A percentile compares a stretch with the other conserved stretches of the same genome.
phyloP scores from a whole-genome alignment of 148 eudicot species.

The Vaccinium myrtillus region DNA sequence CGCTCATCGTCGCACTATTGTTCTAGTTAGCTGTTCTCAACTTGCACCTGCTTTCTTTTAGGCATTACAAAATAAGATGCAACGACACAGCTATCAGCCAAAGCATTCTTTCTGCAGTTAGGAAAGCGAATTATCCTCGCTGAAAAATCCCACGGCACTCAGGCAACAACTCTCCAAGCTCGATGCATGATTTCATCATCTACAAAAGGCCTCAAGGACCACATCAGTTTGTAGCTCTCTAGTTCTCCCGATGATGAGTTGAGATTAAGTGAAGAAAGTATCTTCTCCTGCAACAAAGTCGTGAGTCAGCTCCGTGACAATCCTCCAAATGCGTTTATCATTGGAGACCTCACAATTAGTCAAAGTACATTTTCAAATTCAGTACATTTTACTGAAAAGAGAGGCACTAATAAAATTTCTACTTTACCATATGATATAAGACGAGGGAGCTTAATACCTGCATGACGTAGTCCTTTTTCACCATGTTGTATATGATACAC shows the following conservation, averaged over 20 bases:
- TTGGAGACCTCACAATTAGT: neutral
- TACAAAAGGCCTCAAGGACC: conserved; percentile 75
- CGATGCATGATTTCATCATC: conserved; percentile 51
- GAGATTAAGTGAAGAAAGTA: conserved; percentile 49
- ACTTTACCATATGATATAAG: neutral
- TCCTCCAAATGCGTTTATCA: neutral
- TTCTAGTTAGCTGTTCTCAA: no score
- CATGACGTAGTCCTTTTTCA: conserved; percentile 46
- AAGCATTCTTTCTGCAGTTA: neutral
- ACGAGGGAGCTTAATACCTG: conserved; percentile 30
- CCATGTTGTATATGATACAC: conserved; percentile 39
- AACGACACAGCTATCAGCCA: neutral
- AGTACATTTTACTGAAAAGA: neutral
- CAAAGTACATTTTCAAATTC: neutral
- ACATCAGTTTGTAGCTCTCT: conserved; percentile 72
- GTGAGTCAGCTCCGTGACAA: neutral
- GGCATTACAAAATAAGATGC: neutral
- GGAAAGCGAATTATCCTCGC: neutral
- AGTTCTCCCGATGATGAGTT: conserved; percentile 53
- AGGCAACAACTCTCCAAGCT: conserved; percentile 46
- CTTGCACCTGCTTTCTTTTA: neutral
- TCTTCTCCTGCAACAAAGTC: conserved; percentile 44
- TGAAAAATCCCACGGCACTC: conserved; percentile 5
- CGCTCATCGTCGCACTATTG: no score
- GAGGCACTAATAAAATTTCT: neutral